Evolutionary conservation across 228 moss, liverwort and hornwort genomes (phyloP), one percentile per base, ranked within the genome.

Genomic region (Sphagnum fallax): DNA sequence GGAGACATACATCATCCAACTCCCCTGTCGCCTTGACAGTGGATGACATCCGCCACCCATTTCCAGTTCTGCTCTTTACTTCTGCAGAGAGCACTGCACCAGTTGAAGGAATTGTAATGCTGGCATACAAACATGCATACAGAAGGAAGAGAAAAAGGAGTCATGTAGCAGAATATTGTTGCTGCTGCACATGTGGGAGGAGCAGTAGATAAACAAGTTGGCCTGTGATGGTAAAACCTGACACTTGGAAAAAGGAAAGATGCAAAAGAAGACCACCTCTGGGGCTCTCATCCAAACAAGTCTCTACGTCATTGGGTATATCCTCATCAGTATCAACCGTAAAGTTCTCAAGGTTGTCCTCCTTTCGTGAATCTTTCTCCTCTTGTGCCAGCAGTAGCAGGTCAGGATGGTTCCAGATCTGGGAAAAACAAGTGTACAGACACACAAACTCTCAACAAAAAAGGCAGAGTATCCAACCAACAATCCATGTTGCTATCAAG

Each of bases 341-440:
- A 62, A 85, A 85, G 71, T 88, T 90, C 63, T 90, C 93, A n/a
- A 87, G 64, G 67, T 64, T 72, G 53, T 90, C 92, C 74, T 92
- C 90, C 65, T 85, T 87, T 63, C 84, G 88, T 61, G 65, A 68
- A 59, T 80, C 76, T 73, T 81, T 89, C 69, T 85, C 78, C 67
- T 93, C 92, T 81, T 94, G 83, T 18, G 90, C 84, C 69, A 85
- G 58, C 67, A 88, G 80, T 61, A 98, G 91, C 63, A 98, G 79
- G 71, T 94, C 90, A 53, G 98, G 98, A 78, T 98, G 98, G 77
- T 98, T 98, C 98, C 98, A 98, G 76, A 94, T 76, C 98, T 98
- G 81, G 52, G 70, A 50, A 61, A 68, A 67, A 67, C 69, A 52
- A 55, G 65, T 48, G 48, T 4, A 50, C 32, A 32, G 2, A 2